Base-by-base conservation (phyloP, 148 eudicot genomes). In the Rhododendron mucronatum region DNA sequence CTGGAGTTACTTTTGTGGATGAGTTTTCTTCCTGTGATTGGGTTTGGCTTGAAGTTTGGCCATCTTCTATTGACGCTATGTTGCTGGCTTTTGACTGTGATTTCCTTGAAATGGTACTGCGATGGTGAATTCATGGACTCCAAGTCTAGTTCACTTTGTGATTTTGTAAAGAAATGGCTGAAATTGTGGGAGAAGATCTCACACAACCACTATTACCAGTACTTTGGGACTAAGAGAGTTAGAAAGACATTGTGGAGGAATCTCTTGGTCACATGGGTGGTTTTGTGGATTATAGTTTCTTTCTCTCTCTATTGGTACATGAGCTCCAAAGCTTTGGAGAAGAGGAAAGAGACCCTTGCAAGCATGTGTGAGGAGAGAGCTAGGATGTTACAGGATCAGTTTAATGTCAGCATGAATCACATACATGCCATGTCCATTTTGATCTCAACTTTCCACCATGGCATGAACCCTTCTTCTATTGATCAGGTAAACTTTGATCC, bases 311-410 rank as follows among this genome's bases (percentile, higher is more conserved):
- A 92, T 59, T 91, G 92, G 93, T 92, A 83, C 80, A 90, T 94
- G 94, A 89, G 89, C 83, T 94, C 95, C 33, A 91, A 92, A 82
- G 93, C 88, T 84, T 18, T 81, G 80, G 98, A 97, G 80, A 95
- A 91, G 92, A 94, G 99, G 91, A 97, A 93, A 90, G 99, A 95
- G 76, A 88, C 92, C 16, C 91, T 97, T 82, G 91, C 91, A 80
- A 97, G 95, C 53, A 95, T 97, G 99, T 97, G 99, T 89, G 99
- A 97, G 91, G 99, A 97, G 89, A 93, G 99, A 84, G 98, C 99
- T 85, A 91, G 99, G 86, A 95, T 97, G 99, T 85, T 97, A 85
- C 98, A 97, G 59, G 99, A 97, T 92, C 99, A 97, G 92, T 97
- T 97, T 75, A 97, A 97, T 93, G 98, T 97, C 53, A 97, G 99